phyloP scores from a whole-genome alignment of 306 rosid genomes.

The Trichosanthes truncata region DNA sequence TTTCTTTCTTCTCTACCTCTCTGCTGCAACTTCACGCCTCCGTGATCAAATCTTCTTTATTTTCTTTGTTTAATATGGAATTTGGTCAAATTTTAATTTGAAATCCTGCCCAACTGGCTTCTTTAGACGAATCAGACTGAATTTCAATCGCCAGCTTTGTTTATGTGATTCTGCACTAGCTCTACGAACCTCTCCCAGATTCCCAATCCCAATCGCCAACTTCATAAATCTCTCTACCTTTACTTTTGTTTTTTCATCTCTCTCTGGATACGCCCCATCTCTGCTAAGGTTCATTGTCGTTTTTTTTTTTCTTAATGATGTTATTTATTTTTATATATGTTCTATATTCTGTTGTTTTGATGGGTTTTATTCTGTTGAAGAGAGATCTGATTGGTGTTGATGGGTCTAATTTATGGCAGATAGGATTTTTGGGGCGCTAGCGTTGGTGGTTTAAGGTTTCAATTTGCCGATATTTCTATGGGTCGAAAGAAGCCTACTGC shows the following conservation, averaged over 20 bases:
- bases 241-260: background rate
- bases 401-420: background rate
- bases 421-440: slow-evolving; percentile 10
- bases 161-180: background rate
- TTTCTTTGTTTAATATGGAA: background rate
- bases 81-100: background rate
- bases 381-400: background rate
- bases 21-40: background rate
- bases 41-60: background rate
- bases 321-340: background rate
- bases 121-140: background rate
- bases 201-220: background rate
- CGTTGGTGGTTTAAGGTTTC: background rate
- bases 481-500: slow-evolving; percentile 68
- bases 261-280: background rate
- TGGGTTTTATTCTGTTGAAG: background rate
- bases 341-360: background rate
- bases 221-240: background rate
- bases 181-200: background rate
- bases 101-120: background rate
- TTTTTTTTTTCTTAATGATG: background rate
- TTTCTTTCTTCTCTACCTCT: background rate
- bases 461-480: slow-evolving; percentile 34
- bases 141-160: background rate
- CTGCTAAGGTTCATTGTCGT: background rate